Evolutionary conservation across 164 flowering plant species (phyloP), one percentile per base, ranked within the genome.

Genomic region (Echeveria elegans): DNA sequence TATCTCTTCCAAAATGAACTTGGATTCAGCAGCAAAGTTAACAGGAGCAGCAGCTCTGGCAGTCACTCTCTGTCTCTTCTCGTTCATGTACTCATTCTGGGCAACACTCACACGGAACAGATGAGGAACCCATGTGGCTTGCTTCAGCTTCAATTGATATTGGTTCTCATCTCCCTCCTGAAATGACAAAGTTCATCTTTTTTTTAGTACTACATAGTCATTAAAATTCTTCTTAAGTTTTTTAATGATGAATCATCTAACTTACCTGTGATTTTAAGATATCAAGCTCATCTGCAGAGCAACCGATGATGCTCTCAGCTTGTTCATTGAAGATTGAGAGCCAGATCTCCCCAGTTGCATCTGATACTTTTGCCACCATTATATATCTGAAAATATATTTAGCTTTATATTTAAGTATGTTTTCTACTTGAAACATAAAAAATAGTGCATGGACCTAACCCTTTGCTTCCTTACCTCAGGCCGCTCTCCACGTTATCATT

Each of bases 1-100:
- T 4, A 92, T 83, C 72, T 88, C 89, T 67, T 86, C 96, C 32
- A 92, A 76, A 40, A 14, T 40, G 45, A 40, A 40, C 10, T 40
- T 40, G 45, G 45, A 40, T 40, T 40, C 45, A 11, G 45, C 45
- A 40, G 45, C 45, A 40, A 40, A 40, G 14, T 40, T 14, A 40
- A 40, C 45, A 40, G 45, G 45, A 40, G 15, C 45, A 40, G 45
- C 45, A 40, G 11, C 45, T 40, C 15, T 40, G 10, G 45, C 45
- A 40, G 15, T 40, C 45, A 40, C 45, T 1, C 45, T 40, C 10
- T 40, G 45, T 40, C 45, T 40, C 45, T 8, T 40, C 45, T 40
- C 45, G 10, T 40, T 40, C 45, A 40, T 40, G 45, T 40, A 40
- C 15, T 40, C 15, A 14, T 40, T 14, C 14, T 40, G 45, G 2